Base-by-base conservation (phyloP, 2,329 filamentous ascomycete species). In the Paraphoma chrysanthemicola region DNA sequence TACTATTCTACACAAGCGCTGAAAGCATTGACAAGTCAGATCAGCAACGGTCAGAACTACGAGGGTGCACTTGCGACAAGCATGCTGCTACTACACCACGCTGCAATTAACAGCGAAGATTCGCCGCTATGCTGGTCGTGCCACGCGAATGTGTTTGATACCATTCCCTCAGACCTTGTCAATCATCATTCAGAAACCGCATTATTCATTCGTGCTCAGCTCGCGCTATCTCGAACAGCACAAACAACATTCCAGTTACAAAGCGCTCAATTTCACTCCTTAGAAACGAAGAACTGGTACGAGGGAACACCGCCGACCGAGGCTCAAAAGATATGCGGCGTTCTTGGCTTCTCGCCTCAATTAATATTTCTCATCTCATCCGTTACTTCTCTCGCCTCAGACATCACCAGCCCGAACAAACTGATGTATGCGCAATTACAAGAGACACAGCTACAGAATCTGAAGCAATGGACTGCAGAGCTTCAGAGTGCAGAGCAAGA, bases 61-160 rank as follows among this genome's bases (percentile, higher is more conserved):
- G 65, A 70, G n/a, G 71, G 69, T 17, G 69, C 69, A 9, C 63
- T 73, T 16, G 64, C 68, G 3, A 74, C 72, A 4, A 71, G 71
- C 48, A 74, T 74, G 72, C 57, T 74, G 29, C 59, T 74, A 2
- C 70, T 74, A 68, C 72, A 74, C 31, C 69, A 73, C 23, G 65
- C 67, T 39, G 64, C 62, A 11, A 54, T 74, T 39, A 71, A 71
- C 51, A 62, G 61, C 8, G 60, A 70, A 9, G 69, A 73, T 1
- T 64, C 66, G 5, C 60, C 56, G n/a, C 43, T 73, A 3, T 73
- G 72, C 57, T 74, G 72, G 72, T 73, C 70, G 2, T 66, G 62
- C 43, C 72, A 74, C 28, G 70, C 72, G 44, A 73, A 73, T 33
- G 60, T 74, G 31, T 71, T 73, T 53, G 67, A 74, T 46, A 65